Percentiles rank a stretch among this genome's conserved stretches.
Evolutionary conservation across 2,329 filamentous ascomycete genomes (phyloP).

Genomic region (Pyricularia sp.): DNA sequence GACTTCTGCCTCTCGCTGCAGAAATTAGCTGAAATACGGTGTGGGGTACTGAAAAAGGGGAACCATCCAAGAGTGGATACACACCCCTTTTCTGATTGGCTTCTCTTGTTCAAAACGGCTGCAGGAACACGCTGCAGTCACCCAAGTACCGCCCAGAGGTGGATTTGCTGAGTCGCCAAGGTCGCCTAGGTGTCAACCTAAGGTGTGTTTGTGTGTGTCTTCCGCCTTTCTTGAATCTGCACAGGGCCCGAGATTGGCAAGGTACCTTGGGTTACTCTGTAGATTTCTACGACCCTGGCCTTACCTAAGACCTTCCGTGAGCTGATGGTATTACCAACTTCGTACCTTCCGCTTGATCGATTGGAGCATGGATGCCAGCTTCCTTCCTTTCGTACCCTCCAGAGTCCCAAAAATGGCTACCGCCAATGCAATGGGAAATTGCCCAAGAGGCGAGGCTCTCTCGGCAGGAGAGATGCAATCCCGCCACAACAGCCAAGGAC

Average conservation of each 20-base stretch:
- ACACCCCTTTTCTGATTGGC: not conserved
- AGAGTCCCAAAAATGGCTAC: not conserved
- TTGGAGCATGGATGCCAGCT: not conserved
- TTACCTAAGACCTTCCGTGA: too few species aligned
- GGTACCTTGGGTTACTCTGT: too few species aligned
- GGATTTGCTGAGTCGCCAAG: not conserved
- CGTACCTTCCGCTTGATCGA: not conserved
- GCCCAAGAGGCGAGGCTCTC: not conserved
- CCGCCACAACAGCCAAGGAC: not conserved
- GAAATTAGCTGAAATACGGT: not conserved
- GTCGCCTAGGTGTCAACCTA: too few species aligned
- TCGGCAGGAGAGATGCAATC: not conserved
- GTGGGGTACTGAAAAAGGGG: not conserved
- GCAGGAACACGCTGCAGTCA: not conserved
- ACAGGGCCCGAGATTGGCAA: too few species aligned
- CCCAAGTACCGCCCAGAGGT: not conserved
- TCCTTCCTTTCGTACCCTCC: not conserved
- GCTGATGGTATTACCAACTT: too few species aligned
- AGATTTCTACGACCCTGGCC: too few species aligned
- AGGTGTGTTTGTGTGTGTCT: not conserved
- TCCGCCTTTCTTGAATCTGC: not conserved
- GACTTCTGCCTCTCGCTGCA: not conserved
- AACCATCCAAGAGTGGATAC: not conserved
- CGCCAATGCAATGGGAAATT: not conserved
- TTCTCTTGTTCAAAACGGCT: not conserved